A percentile compares a stretch with the other conserved stretches of the same genome.
phyloP scores from a whole-genome alignment of 306 rosid genomes.

The Dicorynia guianensis region DNA sequence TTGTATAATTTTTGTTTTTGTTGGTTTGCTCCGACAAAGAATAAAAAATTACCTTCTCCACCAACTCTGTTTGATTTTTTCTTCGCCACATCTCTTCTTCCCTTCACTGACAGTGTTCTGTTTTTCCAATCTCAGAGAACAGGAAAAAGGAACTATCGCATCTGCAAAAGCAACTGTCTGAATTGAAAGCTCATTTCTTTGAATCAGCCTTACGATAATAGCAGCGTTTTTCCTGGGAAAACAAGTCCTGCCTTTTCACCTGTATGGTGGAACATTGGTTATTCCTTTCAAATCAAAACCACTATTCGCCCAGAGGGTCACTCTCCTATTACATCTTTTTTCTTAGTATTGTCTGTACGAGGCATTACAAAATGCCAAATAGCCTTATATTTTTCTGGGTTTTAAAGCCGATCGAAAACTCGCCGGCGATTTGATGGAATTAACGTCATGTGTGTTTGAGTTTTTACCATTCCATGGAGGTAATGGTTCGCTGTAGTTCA shows the following conservation, averaged over 20 bases:
- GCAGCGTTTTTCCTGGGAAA: slow-evolving; percentile 17
- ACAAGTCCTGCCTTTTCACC: slow-evolving; percentile 27
- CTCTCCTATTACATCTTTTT: neutral
- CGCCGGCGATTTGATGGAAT: slow-evolving; percentile 78
- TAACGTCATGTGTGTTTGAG: slow-evolving; percentile 38
- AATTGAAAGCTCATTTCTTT: slow-evolving; percentile 36
- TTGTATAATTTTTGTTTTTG: too few species aligned
- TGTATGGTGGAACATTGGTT: slow-evolving; percentile 14
- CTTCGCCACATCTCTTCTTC: neutral
- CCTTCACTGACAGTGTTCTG: slow-evolving; percentile 54
- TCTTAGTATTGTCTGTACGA: neutral
- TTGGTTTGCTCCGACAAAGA: too few species aligned
- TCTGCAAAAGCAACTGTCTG: neutral
- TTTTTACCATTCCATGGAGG: slow-evolving; percentile 70
- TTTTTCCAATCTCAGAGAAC: slow-evolving; percentile 18
- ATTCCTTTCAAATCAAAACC: slow-evolving; percentile 47
- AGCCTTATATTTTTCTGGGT: slow-evolving; percentile 49
- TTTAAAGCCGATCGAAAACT: slow-evolving; percentile 55
- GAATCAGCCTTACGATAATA: slow-evolving; percentile 41
- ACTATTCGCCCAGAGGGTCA: slow-evolving; percentile 24
- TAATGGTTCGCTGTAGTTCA: slow-evolving; percentile 57
- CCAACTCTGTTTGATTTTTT: slow-evolving; percentile 46
- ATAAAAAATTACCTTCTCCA: slow-evolving; percentile 26
- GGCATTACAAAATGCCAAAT: slow-evolving; percentile 54
- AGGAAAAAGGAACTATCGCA: neutral